Evolutionary conservation across 2,329 filamentous ascomycete genomes (phyloP), one percentile per base, ranked within the genome.

Genomic region (Diplodia seriata): DNA sequence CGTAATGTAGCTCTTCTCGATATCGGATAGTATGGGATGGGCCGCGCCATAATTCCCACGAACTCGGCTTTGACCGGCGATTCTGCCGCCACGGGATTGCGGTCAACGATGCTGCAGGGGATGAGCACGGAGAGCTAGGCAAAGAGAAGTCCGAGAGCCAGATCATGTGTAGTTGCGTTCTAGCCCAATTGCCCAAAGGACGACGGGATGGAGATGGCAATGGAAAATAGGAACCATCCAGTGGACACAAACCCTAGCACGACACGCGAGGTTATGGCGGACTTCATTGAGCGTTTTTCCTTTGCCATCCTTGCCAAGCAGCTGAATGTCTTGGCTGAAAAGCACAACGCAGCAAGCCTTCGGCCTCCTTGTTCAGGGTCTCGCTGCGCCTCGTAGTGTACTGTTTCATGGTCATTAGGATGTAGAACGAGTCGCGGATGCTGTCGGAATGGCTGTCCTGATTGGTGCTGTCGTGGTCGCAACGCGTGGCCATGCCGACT

Each of bases 71-170:
- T 77, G 75, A 5, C 76, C 76, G 0, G 80, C 77, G 63, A 84
- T 38, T 81, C 78, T 5, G 80, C 73, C 4, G 81, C 79, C 1
- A 80, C 77, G 1, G 80, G 81, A 64, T 84, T 84, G 18, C 82
- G 77, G 68, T 84, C 82, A 3, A 83, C 76, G 29, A 84, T 83
- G 1, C 77, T 79, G 49, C 78, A 76, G 47, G 82, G 72, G 40
- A 84, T 80, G 7, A 84, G 70, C 8, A 83, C 73, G 0, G 82
- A 82, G 2, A 84, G 75, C 82, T 82, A 84, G 5, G 79, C 76
- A 4, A 83, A 74, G 4, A 84, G 66, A 40, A 82, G 72, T 3
- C 82, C 82, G 0, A 84, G 69, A 1, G 81, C 79, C 0, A 84
- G 75, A 66, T 82, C 79, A 59, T 84, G 81, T 0, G 82, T 81